Evolutionary conservation across 1,284 basidiomycete species (phyloP).

Genomic region (Rhodotorula sp.): DNA sequence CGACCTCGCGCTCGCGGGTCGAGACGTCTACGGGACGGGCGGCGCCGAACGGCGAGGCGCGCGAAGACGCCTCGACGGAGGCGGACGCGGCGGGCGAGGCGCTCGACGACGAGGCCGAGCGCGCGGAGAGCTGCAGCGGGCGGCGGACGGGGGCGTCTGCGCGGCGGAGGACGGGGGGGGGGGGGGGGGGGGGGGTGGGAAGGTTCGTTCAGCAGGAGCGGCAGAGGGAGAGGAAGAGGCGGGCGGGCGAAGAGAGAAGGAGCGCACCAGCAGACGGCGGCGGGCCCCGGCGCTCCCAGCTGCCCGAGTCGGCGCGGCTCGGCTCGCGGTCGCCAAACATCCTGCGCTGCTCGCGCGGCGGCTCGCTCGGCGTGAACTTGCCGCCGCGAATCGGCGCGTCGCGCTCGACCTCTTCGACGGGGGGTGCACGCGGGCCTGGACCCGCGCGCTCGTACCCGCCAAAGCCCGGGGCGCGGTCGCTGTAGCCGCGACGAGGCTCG

Average conservation of each 20-base stretch:
- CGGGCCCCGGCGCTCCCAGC: conserved; percentile 32
- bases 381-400: conserved; percentile 54
- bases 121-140: conserved; percentile 38
- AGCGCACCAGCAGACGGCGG: conserved; percentile 17
- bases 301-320: conserved; percentile 29
- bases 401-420: conserved; percentile 48
- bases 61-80: conserved; percentile 57
- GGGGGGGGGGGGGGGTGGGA: conserved; percentile 9
- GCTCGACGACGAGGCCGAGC: conserved; percentile 57
- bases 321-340: conserved; percentile 23
- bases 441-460: conserved; percentile 2
- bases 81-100: conserved; percentile 63
- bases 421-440: conserved; percentile 14
- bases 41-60: conserved; percentile 82
- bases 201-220: no score
- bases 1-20: conserved; percentile 71
- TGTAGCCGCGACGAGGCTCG: conserved; percentile 15
- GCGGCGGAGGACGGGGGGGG: background rate
- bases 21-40: conserved; percentile 88
- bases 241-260: conserved; percentile 1
- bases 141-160: conserved; percentile 16
- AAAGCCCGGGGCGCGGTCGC: background rate
- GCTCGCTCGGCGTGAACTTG: conserved; percentile 52
- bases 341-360: conserved; percentile 15
- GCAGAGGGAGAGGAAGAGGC: background rate